Evolutionary conservation across 352 stramenopile genomes (phyloP).

Genomic region (Phytophthora boehmeriae): DNA sequence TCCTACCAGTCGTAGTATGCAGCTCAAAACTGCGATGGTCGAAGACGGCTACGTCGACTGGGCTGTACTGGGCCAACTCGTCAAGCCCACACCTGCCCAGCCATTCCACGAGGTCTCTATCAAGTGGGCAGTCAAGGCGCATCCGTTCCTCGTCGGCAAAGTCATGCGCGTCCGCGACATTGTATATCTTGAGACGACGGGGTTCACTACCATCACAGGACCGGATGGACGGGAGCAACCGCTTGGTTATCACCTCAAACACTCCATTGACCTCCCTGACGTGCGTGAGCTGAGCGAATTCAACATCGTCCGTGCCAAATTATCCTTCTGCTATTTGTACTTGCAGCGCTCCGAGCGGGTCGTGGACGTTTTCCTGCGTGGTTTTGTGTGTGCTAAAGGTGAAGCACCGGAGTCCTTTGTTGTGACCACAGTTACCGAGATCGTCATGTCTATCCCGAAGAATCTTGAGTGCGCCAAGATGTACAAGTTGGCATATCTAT

Average conservation of each 20-base stretch:
- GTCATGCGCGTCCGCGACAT: slow-evolving; percentile 59
- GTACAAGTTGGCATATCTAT: slow-evolving; percentile 45
- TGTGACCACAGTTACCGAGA: slow-evolving; percentile 52
- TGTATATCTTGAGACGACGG: slow-evolving; percentile 63
- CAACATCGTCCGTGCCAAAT: slow-evolving; percentile 47
- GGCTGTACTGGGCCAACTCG: slow-evolving; percentile 47
- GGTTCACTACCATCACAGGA: slow-evolving; percentile 35
- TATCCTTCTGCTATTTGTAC: slow-evolving; percentile 65
- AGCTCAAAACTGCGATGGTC: slow-evolving; percentile 60
- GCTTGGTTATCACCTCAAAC: slow-evolving; percentile 64
- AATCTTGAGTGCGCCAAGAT: slow-evolving; percentile 53
- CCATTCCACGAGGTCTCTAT: slow-evolving; percentile 55
- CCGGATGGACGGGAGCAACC: slow-evolving; percentile 34
- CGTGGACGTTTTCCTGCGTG: slow-evolving; percentile 54
- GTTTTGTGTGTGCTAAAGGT: slow-evolving; percentile 50
- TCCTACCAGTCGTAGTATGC: slow-evolving; percentile 50
- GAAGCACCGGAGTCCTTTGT: slow-evolving; percentile 53
- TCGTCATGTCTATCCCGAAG: slow-evolving; percentile 58
- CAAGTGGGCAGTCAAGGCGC: slow-evolving; percentile 63
- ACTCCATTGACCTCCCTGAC: slow-evolving; percentile 57
- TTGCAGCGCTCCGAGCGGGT: slow-evolving; percentile 44
- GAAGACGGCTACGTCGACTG: slow-evolving; percentile 57
- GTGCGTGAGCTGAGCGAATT: slow-evolving; percentile 33
- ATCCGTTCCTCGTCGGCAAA: slow-evolving; percentile 47
- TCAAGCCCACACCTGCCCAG: slow-evolving; percentile 38